Percentiles rank a stretch among this genome's conserved stretches.
phyloP scores from a whole-genome alignment of 169 alveolate species.

The Plasmodium sp. region DNA sequence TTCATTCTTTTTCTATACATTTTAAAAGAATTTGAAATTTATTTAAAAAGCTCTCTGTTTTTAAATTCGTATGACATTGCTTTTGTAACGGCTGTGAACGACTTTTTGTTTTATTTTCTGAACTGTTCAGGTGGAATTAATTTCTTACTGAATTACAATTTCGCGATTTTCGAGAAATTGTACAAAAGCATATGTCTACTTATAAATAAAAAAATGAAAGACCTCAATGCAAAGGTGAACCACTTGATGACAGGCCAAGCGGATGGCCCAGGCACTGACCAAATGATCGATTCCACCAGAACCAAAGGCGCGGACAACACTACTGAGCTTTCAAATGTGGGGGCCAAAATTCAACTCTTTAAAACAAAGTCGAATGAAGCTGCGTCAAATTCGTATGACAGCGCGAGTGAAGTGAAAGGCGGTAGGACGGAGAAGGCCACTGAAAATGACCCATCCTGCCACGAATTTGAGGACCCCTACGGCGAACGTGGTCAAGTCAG shows the following conservation, averaged over 20 bases:
- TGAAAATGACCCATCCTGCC: not conserved
- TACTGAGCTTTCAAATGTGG: not conserved
- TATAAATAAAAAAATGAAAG: slow-evolving; percentile 73
- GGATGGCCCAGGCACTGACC: not conserved
- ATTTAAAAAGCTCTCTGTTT: slow-evolving; percentile 39
- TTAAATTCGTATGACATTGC: slow-evolving; percentile 70
- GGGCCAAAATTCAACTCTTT: not conserved
- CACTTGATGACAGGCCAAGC: not conserved
- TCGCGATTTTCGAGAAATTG: slow-evolving; percentile 17
- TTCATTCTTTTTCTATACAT: slow-evolving; percentile 46
- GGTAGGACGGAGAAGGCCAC: not conserved
- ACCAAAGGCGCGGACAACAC: not conserved
- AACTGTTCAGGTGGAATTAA: slow-evolving; percentile 76
- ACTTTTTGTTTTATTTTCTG: slow-evolving; percentile 63
- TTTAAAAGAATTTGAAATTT: slow-evolving; percentile 68
- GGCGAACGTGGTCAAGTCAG: slow-evolving; percentile 3
- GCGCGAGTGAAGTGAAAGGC: not conserved
- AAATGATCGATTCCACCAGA: not conserved
- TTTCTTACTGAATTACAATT: slow-evolving; percentile 38
- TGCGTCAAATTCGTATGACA: not conserved
- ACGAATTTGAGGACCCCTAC: slow-evolving; percentile 51
- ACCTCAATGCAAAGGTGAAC: slow-evolving; percentile 20
- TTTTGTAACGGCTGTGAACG: slow-evolving; percentile 64
- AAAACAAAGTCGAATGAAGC: not conserved
- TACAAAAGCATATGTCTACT: slow-evolving; percentile 67